These are phyloP conservation scores for Boletus sp. DNA, from an alignment of 768 basidiomycete species.

Conservation along the genomic window DNA sequence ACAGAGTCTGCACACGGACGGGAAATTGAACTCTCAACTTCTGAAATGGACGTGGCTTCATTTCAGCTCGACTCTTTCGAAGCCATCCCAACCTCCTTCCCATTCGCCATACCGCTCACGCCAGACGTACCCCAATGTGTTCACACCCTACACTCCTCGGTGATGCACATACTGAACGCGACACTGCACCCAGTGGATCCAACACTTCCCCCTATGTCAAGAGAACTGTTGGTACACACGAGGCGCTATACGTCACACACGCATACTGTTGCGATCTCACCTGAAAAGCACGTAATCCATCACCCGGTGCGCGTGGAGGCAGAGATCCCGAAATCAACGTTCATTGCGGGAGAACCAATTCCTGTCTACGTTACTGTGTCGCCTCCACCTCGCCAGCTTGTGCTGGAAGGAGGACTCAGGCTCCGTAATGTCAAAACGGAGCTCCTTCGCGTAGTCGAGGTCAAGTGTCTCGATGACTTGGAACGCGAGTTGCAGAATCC, in stretches of 20 bases:
- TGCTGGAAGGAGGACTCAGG: conserved; percentile 67
- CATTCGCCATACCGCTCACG: conserved; percentile 80
- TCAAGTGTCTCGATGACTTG: conserved; percentile 43
- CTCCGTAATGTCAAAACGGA: conserved; percentile 81
- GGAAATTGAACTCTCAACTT: conserved; percentile 64
- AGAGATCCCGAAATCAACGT: conserved; percentile 70
- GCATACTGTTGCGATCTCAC: conserved; percentile 52
- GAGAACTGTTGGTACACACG: conserved; percentile 66
- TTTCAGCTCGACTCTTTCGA: conserved; percentile 36
- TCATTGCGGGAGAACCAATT: conserved; percentile 69
- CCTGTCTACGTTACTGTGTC: conserved; percentile 81
- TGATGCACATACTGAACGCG: conserved; percentile 70
- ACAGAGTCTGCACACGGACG: conserved; percentile 60
- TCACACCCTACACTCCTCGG: conserved; percentile 69
- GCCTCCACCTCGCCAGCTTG: conserved; percentile 63
- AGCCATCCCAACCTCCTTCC: conserved; percentile 58
- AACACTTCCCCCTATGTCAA: conserved; percentile 41
- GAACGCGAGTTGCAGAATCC: conserved; percentile 35
- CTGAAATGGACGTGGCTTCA: conserved; percentile 56
- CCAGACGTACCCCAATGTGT: conserved; percentile 83
- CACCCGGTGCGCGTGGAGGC: conserved; percentile 68
- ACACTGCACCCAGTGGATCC: conserved; percentile 54
- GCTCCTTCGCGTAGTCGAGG: conserved; percentile 64
- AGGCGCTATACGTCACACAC: conserved; percentile 71
- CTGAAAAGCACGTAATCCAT: conserved; percentile 55